These are phyloP conservation scores for Candida xiaguanensis DNA, from an alignment of 805 yeast species.

Conservation along the genomic window DNA sequence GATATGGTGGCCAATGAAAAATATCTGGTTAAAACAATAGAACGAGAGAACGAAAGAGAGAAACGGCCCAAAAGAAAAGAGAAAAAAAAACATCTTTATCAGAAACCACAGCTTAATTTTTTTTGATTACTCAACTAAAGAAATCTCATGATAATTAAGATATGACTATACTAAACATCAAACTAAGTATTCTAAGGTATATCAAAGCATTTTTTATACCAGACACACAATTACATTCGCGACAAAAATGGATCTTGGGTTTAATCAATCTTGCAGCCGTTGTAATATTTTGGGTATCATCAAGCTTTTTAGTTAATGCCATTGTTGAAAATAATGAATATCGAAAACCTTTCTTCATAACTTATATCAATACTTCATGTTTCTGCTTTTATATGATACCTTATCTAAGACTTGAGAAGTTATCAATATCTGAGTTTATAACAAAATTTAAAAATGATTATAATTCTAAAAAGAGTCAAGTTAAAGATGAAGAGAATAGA, in stretches of 20 bases:
- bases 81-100: not conserved
- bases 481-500: conserved; percentile 21
- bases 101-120: not conserved
- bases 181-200: conserved; percentile 9
- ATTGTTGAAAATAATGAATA: conserved; percentile 67
- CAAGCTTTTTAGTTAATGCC: conserved; percentile 80
- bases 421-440: conserved; percentile 21
- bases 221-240: conserved; percentile 20
- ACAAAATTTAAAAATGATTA: conserved; percentile 21
- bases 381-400: conserved; percentile 78
- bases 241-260: conserved; percentile 72
- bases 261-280: conserved; percentile 69
- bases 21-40: too few species aligned
- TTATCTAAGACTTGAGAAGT: conserved; percentile 31
- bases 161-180: conserved; percentile 6
- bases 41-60: too few species aligned
- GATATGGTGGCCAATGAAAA: not conserved
- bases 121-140: not conserved
- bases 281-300: conserved; percentile 84
- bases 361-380: conserved; percentile 85
- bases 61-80: conserved; percentile 1
- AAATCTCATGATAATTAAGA: too few species aligned
- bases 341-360: conserved; percentile 87
- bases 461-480: conserved; percentile 9
- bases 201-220: conserved; percentile 18